Evolutionary conservation across 805 yeast genomes (phyloP).

Genomic region (Suhomyces sp.): DNA sequence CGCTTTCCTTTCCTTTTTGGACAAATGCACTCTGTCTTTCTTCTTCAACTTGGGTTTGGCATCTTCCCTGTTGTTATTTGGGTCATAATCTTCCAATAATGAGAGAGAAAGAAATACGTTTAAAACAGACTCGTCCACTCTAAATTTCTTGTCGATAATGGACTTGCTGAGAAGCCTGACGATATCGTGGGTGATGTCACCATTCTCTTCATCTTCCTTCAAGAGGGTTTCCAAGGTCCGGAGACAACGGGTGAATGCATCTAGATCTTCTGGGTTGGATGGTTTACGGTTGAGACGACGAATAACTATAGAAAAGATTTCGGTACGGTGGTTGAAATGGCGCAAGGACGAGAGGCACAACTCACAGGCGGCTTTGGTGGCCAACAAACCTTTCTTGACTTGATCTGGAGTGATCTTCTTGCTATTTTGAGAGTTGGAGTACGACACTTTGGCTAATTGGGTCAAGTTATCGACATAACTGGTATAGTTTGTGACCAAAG

Average conservation of each 20-base stretch:
- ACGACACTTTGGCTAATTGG: conserved; percentile 38
- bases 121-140: conserved; percentile 80
- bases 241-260: conserved; percentile 56
- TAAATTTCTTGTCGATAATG: conserved; percentile 67
- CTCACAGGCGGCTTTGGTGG: conserved; percentile 79
- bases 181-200: conserved; percentile 75
- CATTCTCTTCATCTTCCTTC: conserved; percentile 71
- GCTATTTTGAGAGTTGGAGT: conserved; percentile 35
- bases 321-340: conserved; percentile 79
- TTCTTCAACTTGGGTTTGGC: conserved; percentile 57
- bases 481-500: conserved; percentile 65
- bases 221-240: conserved; percentile 67
- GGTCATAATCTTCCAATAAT: conserved; percentile 69
- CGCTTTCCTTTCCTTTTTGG: conserved; percentile 86
- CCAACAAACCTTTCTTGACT: conserved; percentile 50
- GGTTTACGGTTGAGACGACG: conserved; percentile 68
- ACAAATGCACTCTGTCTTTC: conserved; percentile 85
- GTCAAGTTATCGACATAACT: conserved; percentile 59
- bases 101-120: conserved; percentile 68
- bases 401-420: conserved; percentile 30
- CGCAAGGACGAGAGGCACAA: conserved; percentile 59
- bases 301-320: conserved; percentile 62
- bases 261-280: conserved; percentile 42
- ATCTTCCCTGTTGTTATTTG: conserved; percentile 48
- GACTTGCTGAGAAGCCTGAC: conserved; percentile 67